A percentile compares a stretch with the other conserved stretches of the same genome.
These are phyloP conservation scores for Aspergillus terreus DNA, from an alignment of 2,329 filamentous ascomycete genomes.

Conservation along the genomic window DNA sequence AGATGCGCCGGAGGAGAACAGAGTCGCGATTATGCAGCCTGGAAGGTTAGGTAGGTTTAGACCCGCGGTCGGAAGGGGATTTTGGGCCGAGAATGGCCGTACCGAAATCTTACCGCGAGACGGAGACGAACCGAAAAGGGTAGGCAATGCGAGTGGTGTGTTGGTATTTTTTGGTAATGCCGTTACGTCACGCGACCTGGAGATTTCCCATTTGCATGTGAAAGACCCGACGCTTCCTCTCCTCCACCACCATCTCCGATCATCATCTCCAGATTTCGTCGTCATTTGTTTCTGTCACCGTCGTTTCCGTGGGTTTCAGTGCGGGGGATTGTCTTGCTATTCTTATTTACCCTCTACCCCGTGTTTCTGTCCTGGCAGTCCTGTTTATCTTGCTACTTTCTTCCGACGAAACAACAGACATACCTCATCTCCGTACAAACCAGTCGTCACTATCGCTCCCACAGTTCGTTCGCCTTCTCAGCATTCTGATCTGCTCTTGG, in stretches of 20 bases:
- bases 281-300: constrained; percentile 7
- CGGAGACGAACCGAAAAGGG: not conserved
- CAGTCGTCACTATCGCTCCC: not conserved
- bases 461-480: not conserved
- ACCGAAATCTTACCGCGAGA: constrained; percentile 9
- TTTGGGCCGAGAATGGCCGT: not conserved
- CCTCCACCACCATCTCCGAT: constrained; percentile 12
- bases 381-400: not conserved
- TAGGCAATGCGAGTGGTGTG: constrained; percentile 13
- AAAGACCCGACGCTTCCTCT: constrained; percentile 23
- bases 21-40: not conserved
- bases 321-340: constrained; percentile 13
- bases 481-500: not conserved
- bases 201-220: constrained; percentile 28
- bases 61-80: not conserved
- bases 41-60: not conserved
- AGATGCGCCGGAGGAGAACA: not conserved
- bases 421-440: not conserved
- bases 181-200: constrained; percentile 33
- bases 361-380: constrained; percentile 7
- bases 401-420: not conserved
- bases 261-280: constrained; percentile 20
- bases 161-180: constrained; percentile 29
- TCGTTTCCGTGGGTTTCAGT: constrained; percentile 9
- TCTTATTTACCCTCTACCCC: not conserved